phyloP scores from a whole-genome alignment of 129 eudicot genomes.

The Chrysanthemum makinoi region DNA sequence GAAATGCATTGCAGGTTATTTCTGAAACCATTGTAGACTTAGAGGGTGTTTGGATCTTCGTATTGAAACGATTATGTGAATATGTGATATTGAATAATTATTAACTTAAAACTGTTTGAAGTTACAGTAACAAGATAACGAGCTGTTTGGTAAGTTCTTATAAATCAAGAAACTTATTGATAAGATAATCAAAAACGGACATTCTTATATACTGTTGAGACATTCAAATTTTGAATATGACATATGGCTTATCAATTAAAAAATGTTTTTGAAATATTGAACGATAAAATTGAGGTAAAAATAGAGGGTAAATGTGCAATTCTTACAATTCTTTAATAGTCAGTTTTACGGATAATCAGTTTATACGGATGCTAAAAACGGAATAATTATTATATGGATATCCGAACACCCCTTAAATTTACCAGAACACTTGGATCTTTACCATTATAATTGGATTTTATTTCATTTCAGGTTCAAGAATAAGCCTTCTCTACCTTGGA shows the following conservation, averaged over 20 bases:
- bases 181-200: background rate
- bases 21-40: background rate
- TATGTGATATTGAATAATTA: too few species aligned
- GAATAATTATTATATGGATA: background rate
- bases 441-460: background rate
- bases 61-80: too few species aligned
- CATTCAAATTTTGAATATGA: background rate
- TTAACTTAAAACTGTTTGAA: background rate
- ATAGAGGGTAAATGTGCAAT: background rate
- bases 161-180: background rate
- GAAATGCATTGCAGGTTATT: slow-evolving; percentile 96
- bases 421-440: background rate
- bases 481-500: slow-evolving; percentile 66
- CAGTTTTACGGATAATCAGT: background rate
- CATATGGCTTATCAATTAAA: background rate
- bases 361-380: too few species aligned
- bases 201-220: background rate
- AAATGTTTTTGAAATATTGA: background rate
- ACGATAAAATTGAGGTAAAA: background rate
- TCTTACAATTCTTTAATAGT: background rate
- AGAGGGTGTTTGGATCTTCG: too few species aligned
- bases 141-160: background rate
- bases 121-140: background rate
- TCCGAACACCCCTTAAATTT: background rate
- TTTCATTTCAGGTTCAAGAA: slow-evolving; percentile 60